A percentile compares a stretch with the other conserved stretches of the same genome.
Conservation (phyloP, 2,329 filamentous ascomycete genomes). For the Rachicladosporium sp. region DNA sequence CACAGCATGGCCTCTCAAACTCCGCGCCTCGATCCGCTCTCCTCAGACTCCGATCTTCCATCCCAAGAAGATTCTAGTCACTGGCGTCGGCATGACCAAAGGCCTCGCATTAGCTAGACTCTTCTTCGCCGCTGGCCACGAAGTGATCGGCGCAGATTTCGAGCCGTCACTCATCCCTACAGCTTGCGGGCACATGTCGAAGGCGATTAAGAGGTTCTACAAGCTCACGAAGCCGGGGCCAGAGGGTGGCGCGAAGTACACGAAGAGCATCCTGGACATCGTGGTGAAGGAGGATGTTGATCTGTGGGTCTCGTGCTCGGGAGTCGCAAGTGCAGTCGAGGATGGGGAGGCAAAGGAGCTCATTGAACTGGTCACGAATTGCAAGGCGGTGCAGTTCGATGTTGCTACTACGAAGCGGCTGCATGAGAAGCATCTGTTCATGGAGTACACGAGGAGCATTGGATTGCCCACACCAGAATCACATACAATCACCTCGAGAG, state of each 20-base stretch:
- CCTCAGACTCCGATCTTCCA: constrained; percentile 25
- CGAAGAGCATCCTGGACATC: constrained; percentile 44
- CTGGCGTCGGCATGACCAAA: constrained; percentile 61
- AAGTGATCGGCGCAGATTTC: constrained; percentile 61
- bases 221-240: constrained; percentile 25
- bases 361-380: constrained; percentile 45
- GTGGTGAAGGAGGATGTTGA: constrained; percentile 50
- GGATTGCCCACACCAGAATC: constrained; percentile 37
- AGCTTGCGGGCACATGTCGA: constrained; percentile 47
- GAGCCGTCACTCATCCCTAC: constrained; percentile 26
- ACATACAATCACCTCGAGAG: constrained; percentile 39
- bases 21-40: constrained; percentile 14
- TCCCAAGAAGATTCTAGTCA: constrained; percentile 52
- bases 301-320: constrained; percentile 63
- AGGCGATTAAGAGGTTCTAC: constrained; percentile 44
- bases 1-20: constrained; percentile 15
- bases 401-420: constrained; percentile 44
- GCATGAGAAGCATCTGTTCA: constrained; percentile 55
- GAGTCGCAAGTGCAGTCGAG: constrained; percentile 52
- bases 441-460: constrained; percentile 42
- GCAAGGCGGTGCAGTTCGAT: constrained; percentile 53
- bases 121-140: constrained; percentile 52
- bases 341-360: constrained; percentile 54
- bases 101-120: constrained; percentile 54
- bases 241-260: constrained; percentile 37